Base-by-base conservation (phyloP, 371 early-diverging fungal species). In the Circinella umbellata region DNA sequence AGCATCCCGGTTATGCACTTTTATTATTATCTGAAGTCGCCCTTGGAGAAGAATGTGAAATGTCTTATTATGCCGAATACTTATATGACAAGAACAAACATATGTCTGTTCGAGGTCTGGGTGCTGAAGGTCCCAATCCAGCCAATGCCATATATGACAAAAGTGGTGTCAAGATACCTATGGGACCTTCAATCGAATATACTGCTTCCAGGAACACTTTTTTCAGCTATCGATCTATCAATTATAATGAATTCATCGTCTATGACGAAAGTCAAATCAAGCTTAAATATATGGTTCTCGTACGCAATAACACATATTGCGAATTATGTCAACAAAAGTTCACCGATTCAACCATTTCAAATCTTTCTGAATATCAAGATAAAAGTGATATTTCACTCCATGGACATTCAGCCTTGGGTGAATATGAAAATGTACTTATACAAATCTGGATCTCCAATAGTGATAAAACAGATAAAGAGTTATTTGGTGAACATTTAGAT, bases 1-100 rank as follows among this genome's bases (percentile, higher is more conserved):
- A 69, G 6, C 64, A 65, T 34, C 67, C 70, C 8, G 68, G 72
- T 34, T 81, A 78, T 57, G 68, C 60, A 5, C 38, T 83, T 20
- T 61, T 89, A 34, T 66, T 89, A 15, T 68, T 90, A 4, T 89
- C 87, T 64, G 91, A 89, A 66, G 89, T 89, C 9, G 86, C 89
- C 0, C 73, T 89, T 3, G 91, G 89, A 3, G 54, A 79, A 1
- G 72, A 66, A 13, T 71, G 77, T 62, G 80, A 79, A 46, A n/a
- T 57, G 47, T 34, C 35, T 2, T 59, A 68, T 18, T 20, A 66
- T 20, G 51, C 48, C 10, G 15, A 5, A 6, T 7, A 35, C 4
- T 7, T 63, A 17, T 70, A 46, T n/a, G 27, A 54, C 1, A 20
- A 49, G 13, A 61, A 53, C 49, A 18, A 64, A 6, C 63, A 66